Base-by-base conservation (phyloP, 257 asterid species). In the Nicotiana paniculata region DNA sequence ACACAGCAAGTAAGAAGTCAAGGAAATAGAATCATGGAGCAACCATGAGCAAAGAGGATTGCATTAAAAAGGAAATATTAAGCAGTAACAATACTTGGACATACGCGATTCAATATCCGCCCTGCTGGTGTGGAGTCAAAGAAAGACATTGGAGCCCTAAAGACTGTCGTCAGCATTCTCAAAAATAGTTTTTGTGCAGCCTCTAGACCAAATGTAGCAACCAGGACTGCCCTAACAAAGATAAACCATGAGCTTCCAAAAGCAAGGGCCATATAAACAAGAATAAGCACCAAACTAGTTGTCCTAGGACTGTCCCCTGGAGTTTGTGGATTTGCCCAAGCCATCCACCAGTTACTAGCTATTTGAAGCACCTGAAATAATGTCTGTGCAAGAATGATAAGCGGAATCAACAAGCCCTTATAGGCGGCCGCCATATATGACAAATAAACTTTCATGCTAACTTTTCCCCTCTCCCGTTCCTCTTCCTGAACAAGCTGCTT, bases 321-420 rank as follows among this genome's bases (percentile, higher is more conserved):
- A 8, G 98, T 93, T 89, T 94, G 99, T 1, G 99, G 99, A 89
- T 90, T 96, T 18, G 99, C 99, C 99, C 99, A 96, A 77, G 99
- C 98, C 99, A 96, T 96, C 99, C 99, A 96, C 98, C 98, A 96
- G 86, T 93, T 96, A 83, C 99, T 96, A 78, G 98, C 98, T 85
- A 96, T 96, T 84, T 96, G 98, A 83, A 96, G 98, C 88, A 90
- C 90, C 87, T 96, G 99, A 93, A 96, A 96, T 82, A 96, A 85
- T 53, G 94, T 87, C 85, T 96, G 99, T 37, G 99, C 98, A 79
- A 96, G 87, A 84, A 94, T 88, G 82, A 96, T 96, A 81, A 89
- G 90, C 2, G 99, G 99, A 65, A 96, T 90, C 85, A 96, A 82
- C 85, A 90, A 88, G 11, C 99, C 99, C 89, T 92, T 96, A 81